Base-by-base conservation (phyloP, 1,139 yeast genomes). In the Protomyces pachydermus region DNA sequence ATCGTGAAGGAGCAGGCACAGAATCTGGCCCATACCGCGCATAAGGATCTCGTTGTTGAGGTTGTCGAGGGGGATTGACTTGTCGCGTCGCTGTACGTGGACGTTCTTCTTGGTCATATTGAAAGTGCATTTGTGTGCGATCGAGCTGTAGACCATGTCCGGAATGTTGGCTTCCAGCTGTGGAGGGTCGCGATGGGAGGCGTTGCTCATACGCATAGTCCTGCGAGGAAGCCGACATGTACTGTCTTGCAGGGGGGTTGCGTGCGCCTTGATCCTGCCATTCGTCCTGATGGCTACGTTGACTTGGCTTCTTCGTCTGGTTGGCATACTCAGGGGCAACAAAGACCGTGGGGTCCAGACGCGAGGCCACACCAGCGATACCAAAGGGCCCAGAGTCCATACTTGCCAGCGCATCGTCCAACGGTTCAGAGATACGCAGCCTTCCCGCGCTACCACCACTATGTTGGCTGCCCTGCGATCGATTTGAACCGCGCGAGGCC, bases 401-500 rank as follows among this genome's bases (percentile, higher is more conserved):
- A 6, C 23, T 20, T n/a, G 23, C 48, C 4, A 37, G 42, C 14
- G 16, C 42, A 9, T 37, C 42, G 3, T 12, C 16, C 16, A 14
- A 4, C 1, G 42, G 42, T 12, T 37, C 42, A 37, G 16, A n/a
- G 3, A 37, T n/a, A 9, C 42, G 42, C 42, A 14, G 42, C 42
- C 42, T 16, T 37, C 42, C 42, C 4, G 42, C 42, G 2, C 42
- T 37, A 14, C 42, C 42, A n/a, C 16, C 16, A n/a, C 42, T 37
- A 1, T 12, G 20, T n/a, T 42, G 23, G 18, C 48, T 42, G 14
- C 23, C 48, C 23, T 42, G 48, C 20, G 60, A 46, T 34, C 46
- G 48, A n/a, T 14, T 35, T 9, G 60, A 56, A 2, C 37, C 45
- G 45, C 45, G 25, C 37, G 61, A 57, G 23, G 39, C 37, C 50